Percentiles rank a stretch among this genome's conserved stretches.
phyloP scores from a whole-genome alignment of 208 protist genomes.

The Crithidia thermophila region DNA sequence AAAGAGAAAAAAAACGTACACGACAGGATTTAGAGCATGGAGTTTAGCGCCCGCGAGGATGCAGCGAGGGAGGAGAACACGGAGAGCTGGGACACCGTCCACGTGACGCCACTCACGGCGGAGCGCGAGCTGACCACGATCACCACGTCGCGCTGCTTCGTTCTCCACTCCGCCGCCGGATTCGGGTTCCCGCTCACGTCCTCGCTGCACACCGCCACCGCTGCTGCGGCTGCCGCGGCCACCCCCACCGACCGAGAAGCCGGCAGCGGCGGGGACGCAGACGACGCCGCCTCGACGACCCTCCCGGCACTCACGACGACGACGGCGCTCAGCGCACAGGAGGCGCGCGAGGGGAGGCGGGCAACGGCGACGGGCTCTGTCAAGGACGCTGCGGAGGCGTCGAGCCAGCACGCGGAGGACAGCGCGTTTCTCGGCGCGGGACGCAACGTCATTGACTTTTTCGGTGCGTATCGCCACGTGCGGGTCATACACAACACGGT shows the following conservation, averaged over 20 bases:
- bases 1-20: not conserved
- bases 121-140: conserved; percentile 10
- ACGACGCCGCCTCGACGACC: not conserved
- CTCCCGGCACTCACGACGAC: no score
- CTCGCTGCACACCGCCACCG: conserved; percentile 5
- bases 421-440: not conserved
- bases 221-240: not conserved
- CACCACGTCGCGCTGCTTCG: conserved; percentile 15
- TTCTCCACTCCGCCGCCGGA: conserved; percentile 4
- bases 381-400: no score
- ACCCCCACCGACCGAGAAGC: no score
- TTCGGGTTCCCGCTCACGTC: not conserved
- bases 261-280: not conserved
- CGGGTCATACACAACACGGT: conserved; percentile 19
- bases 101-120: conserved; percentile 12
- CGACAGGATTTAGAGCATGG: not conserved
- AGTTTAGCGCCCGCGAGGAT: not conserved
- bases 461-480: conserved; percentile 12
- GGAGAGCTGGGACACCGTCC: conserved; percentile 19
- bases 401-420: no score
- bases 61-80: not conserved
- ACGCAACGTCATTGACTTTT: not conserved
- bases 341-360: no score
- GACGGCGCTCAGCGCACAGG: no score
- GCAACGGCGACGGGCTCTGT: no score